Percentiles rank a stretch among this genome's conserved stretches.
Conservation (phyloP, 192 early-diverging fungal genomes). For the Coemansia biformis region DNA sequence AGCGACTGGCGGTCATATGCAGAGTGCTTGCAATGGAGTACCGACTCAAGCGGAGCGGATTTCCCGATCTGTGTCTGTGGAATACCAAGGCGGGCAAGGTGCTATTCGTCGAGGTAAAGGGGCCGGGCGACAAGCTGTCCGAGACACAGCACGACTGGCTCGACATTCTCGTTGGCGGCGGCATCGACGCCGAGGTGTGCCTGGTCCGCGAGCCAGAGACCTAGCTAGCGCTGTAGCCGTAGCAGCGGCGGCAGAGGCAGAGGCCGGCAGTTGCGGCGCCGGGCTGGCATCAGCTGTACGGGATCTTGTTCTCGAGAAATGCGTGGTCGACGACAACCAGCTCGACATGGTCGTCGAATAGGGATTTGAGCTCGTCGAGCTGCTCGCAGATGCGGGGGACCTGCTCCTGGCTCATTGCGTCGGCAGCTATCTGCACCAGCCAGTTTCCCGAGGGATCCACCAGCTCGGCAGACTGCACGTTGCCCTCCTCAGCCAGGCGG, state of each 20-base stretch:
- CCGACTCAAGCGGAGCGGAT: slow-evolving; percentile 57
- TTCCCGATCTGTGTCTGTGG: slow-evolving; percentile 71
- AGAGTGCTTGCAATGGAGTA: slow-evolving; percentile 59
- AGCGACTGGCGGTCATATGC: slow-evolving; percentile 55
- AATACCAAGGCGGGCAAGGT: slow-evolving; percentile 52
- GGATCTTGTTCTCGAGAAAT: slow-evolving; percentile 48
- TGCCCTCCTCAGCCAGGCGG: slow-evolving; percentile 45
- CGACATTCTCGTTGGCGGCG: slow-evolving; percentile 51
- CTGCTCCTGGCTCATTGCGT: slow-evolving; percentile 50
- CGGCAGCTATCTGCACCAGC: slow-evolving; percentile 58
- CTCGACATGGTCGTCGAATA: slow-evolving; percentile 53
- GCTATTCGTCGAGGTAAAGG: slow-evolving; percentile 65
- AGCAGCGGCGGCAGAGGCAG: not conserved
- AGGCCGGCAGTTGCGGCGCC: not conserved
- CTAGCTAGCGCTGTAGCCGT: no score
- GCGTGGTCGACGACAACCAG: slow-evolving; percentile 52
- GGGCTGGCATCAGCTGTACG: slow-evolving; percentile 15
- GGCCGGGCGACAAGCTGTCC: slow-evolving; percentile 63
- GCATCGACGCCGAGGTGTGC: slow-evolving; percentile 60
- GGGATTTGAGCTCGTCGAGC: slow-evolving; percentile 50
- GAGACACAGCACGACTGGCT: slow-evolving; percentile 68
- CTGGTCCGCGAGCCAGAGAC: slow-evolving; percentile 44
- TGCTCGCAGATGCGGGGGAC: slow-evolving; percentile 44
- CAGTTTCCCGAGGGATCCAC: slow-evolving; percentile 52
- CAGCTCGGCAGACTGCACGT: slow-evolving; percentile 45